Evolutionary conservation across 345 rosid genomes (phyloP), one percentile per base, ranked within the genome.

Genomic region (Acer yangbiense): DNA sequence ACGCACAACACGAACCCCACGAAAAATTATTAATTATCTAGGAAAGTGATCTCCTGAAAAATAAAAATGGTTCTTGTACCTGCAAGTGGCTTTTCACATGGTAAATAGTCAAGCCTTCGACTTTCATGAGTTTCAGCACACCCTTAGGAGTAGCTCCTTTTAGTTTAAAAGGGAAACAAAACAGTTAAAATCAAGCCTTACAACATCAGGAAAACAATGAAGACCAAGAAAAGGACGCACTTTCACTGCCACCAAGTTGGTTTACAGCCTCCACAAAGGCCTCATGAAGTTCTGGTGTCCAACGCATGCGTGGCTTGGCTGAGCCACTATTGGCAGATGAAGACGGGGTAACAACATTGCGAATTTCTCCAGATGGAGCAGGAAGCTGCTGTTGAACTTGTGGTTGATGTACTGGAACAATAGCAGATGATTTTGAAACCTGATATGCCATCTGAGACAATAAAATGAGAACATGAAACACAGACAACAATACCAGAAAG

Each of bases 21-120:
- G 46, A 71, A 41, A 72, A 23, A 43, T 14, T 11, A 50, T 35
- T 65, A 39, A 20, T 69, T 21, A 60, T 23, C 39, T 48, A 60
- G 25, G 23, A 9, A 46, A 78, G 23, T 12, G 16, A n/a, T 20
- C 50, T 58, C 69, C 23, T 8, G 21, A 17, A 77, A 65, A 55
- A 52, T 43, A 55, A 20, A 69, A 76, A n/a, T 77, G 23, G 21
- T 58, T n/a, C 29, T 72, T 55, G 39, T 41, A 92, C 98, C 97
- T 95, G 98, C 84, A 93, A 83, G 85, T 95, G 98, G 80, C 97
- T 95, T 86, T 95, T 95, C 60, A 93, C 97, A 85, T 93, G 98
- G 85, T 92, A 95, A 62, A 95, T 95, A 20, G 95, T 93, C 89
- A 95, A 85, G 78, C 97, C 85, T 73, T 90, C 89, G 62, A 89